Evolutionary conservation across 495 filamentous ascomycete species (phyloP), one percentile per base, ranked within the genome.

Genomic region (Talaromyces adpressus): DNA sequence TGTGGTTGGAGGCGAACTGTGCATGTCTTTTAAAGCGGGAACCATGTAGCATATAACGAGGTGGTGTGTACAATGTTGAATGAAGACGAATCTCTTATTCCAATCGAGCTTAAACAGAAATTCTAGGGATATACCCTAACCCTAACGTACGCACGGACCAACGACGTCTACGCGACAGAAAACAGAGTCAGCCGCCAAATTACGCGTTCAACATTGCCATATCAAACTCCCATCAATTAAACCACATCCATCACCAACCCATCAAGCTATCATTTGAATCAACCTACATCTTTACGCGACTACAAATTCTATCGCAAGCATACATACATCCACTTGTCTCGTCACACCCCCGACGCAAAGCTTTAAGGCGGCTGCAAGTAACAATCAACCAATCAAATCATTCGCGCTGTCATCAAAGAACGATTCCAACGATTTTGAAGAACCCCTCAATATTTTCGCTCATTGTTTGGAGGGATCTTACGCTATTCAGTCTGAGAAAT

Each of bases 331-430:
- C 29, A 36, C 36, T 41, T 5, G 6, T 4, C 34, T 6, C 45
- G 6, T 49, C 11, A 41, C 12, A 41, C 4, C n/a, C 6, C n/a
- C 6, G 18, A 22, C 45, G 9, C 45, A 8, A 49, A 49, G 45
- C n/a, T 49, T 49, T 49, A 20, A 49, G 45, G 22, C 45, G 0
- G 5, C 49, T 23, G 12, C 49, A 4, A 54, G 25, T 22, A 54
- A 29, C 51, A 54, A 25, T 27, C 56, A 58, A 32, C 56, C 56
- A 58, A 58, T 58, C 56, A 58, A 32, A 34, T 36, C 45, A 2
- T 49, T 49, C n/a, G 45, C 45, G 7, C 45, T 6, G 45, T 49
- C 6, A 20, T 49, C 6, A 49, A 4, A 47, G 41, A 36, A 14
- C 34, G 11, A 36, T 47, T 18, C 3, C 2, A 29, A 20, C 23